Evolutionary conservation across 2,329 filamentous ascomycete species (phyloP).

Genomic region (Apiospora sp.): DNA sequence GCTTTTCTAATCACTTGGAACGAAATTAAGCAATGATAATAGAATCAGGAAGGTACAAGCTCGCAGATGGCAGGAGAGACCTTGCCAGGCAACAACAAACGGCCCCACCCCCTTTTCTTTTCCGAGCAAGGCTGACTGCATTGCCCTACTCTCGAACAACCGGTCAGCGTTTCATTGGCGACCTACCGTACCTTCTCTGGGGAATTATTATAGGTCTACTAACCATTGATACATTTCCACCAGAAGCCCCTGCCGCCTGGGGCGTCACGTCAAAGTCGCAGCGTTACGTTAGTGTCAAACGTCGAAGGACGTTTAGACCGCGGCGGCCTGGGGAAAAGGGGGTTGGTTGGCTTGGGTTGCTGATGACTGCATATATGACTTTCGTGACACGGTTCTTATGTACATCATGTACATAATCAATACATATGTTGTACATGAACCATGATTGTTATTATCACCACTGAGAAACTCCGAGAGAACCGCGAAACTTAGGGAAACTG

Average conservation of each 20-base stretch:
- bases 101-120: too few species aligned
- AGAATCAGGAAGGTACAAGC: neutral
- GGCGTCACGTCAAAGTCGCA: neutral
- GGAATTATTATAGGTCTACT: neutral
- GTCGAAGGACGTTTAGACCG: neutral
- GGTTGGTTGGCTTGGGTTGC: neutral
- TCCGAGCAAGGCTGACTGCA: too few species aligned
- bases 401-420: neutral
- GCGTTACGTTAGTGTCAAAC: neutral
- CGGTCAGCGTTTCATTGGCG: neutral
- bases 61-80: neutral
- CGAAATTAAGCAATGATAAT: neutral
- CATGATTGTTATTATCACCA: neutral
- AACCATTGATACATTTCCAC: neutral
- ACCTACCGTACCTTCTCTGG: neutral
- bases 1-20: neutral
- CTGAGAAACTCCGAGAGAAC: too few species aligned
- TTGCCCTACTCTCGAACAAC: too few species aligned
- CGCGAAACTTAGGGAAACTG: neutral
- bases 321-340: neutral
- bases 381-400: neutral
- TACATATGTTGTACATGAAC: neutral
- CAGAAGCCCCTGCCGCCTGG: neutral
- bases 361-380: neutral
- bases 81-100: too few species aligned